phyloP scores from a whole-genome alignment of 1,139 yeast genomes.

The Blastobotrys serpentis region DNA sequence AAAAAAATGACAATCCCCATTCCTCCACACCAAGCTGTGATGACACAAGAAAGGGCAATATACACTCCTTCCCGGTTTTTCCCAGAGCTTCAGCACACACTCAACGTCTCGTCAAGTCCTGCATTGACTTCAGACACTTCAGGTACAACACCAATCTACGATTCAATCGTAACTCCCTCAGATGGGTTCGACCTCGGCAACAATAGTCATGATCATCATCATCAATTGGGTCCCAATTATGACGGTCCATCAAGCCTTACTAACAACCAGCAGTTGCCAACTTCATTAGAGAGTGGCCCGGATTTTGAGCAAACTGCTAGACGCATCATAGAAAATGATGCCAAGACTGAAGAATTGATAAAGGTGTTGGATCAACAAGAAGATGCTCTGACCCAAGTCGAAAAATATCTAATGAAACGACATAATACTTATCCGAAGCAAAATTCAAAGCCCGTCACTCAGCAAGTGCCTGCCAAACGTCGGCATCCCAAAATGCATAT shows the following conservation, averaged over 20 bases:
- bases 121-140: not conserved
- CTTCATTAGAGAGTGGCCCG: not conserved
- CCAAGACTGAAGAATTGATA: not conserved
- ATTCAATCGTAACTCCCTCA: not conserved
- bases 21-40: not conserved
- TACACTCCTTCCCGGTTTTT: not conserved
- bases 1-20: not conserved
- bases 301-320: not conserved
- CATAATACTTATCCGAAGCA: not conserved
- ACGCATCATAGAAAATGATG: not conserved
- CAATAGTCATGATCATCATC: too few relatives aligned
- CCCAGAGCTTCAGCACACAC: conserved; percentile 1
- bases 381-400: not conserved
- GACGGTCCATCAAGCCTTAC: not conserved
- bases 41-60: not conserved
- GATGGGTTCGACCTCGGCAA: not conserved
- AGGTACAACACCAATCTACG: not conserved
- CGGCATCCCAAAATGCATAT: not conserved
- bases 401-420: not conserved
- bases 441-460: too few relatives aligned
- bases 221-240: too few relatives aligned
- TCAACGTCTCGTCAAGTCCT: not conserved
- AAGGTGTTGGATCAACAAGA: not conserved
- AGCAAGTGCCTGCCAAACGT: not conserved
- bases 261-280: not conserved